These are phyloP conservation scores for Tulasnella calospora DNA, from an alignment of 768 basidiomycete genomes.

Conservation along the genomic window DNA sequence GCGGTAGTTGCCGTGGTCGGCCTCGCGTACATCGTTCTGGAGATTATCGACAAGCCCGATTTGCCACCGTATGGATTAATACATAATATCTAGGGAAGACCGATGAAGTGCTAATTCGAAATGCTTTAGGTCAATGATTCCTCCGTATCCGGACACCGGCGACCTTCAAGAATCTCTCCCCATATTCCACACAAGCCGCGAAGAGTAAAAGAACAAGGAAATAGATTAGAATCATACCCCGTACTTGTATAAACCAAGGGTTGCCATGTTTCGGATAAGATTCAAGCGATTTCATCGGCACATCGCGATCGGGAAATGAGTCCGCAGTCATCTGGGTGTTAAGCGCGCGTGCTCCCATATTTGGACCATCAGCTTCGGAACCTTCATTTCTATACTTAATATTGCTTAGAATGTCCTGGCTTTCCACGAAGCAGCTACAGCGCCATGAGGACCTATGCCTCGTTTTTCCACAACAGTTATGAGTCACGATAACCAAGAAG, in stretches of 20 bases:
- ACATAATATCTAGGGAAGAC: background rate
- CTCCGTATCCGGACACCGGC: background rate
- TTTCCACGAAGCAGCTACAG: background rate
- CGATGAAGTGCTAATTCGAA: background rate
- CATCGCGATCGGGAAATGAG: background rate
- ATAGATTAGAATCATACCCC: background rate
- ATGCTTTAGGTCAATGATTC: background rate
- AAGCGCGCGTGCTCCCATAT: no score
- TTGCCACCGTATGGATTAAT: constrained; percentile 34
- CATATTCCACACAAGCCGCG: background rate
- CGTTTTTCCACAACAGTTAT: background rate
- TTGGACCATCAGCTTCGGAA: no score
- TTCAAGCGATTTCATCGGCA: background rate
- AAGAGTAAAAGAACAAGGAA: background rate
- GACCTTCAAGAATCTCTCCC: background rate
- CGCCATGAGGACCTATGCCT: background rate
- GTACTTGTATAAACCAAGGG: background rate
- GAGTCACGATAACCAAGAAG: background rate
- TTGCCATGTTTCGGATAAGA: background rate
- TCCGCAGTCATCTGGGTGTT: background rate
- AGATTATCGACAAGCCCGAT: constrained; percentile 35
- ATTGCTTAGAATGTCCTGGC: background rate
- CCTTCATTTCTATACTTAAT: no score
- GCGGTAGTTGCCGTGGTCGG: constrained; percentile 35
- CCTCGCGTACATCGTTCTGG: constrained; percentile 34